Base-by-base conservation (phyloP, 2,329 filamentous ascomycete species). In the Fusarium protoensiforme region DNA sequence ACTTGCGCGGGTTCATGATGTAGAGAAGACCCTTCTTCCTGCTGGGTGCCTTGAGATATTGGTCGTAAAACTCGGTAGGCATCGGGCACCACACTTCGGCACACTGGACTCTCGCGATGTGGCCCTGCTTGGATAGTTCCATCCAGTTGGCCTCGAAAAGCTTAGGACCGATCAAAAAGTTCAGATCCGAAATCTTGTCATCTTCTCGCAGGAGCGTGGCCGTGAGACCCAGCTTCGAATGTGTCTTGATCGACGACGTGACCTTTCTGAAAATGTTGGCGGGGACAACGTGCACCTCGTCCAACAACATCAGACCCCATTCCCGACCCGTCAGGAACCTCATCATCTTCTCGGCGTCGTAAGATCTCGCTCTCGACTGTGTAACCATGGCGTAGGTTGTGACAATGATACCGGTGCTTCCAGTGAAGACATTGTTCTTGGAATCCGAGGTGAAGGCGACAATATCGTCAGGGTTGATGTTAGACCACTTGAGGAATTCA, bases 381-480 rank as follows among this genome's bases (percentile, higher is more conserved):
- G 94, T 97, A n/a, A 99, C 95, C 96, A 99, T 99, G 67, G 94
- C 96, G 82, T 99, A 99, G 1, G 96, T 99, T 13, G 95, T 97
- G 61, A 99, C 95, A 74, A 99, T 97, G 74, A 99, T 95, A 80
- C 96, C 96, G 1, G 96, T 97, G 79, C 94, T 96, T 58, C 95
- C 91, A 1, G 92, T 92, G 78, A 99, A 98, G 65, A 88, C 88
- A 14, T 80, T 82, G 65, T 92, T 91, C 83, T 99, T 99, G 81
- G 94, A 94, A 75, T 97, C 95, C 0, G 95, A 96, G 0, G 96
- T 98, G 82, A 99, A 99, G 63, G 97, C 92, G 33, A 95, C 94
- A 78, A 99, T 95, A 79, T 98, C 95, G 75, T 96, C 92, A 0
- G 95, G 94, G 76, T 95, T 93, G 78, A 91, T 97, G 79, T 98